Base-by-base conservation (phyloP, 768 basidiomycete species). In the Nidularia pulvinata region DNA sequence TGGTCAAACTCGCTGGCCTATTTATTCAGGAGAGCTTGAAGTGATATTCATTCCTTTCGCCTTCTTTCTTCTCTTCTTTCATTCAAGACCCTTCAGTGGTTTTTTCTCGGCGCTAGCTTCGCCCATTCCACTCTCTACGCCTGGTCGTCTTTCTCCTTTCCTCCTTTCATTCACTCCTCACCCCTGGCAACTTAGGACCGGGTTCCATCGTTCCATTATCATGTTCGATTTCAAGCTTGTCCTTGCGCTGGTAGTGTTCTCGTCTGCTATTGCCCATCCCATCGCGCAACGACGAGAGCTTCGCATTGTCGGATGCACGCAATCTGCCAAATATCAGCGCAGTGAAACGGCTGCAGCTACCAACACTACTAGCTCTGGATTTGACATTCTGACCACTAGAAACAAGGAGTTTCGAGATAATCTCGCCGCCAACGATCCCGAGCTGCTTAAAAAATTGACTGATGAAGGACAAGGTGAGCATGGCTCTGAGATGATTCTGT, bases 381-480 rank as follows among this genome's bases (percentile, higher is more conserved):
- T 74, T 34, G 58, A 68, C 33, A 32, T 61, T 5, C 66, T 74
- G 14, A 53, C 62, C 7, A 59, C 61, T 5, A 70, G 72, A 43
- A 72, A 74, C 57, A 54, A 65, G 44, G 61, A 60, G 7, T 74
- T 74, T 64, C 59, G 65, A 22, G 55, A 62, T 2, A 59, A 61
- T 25, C 55, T 68, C 25, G 51, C 60, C 7, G 55, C 54, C 7
- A 55, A 58, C 1, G 59, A 68, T 46, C 67, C 71, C 14, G 61
- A 50, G 9, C 59, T 73, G 16, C 52, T 72, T 32, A 57, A 67
- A 50, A 62, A 61, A 34, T 51, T 72, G 35, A 59, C 66, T 16
- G 67, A 65, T 47, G 65, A 68, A 0, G 71, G 70, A n/a, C 71
- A 73, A 65, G 55, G 70, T 72, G 55, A 14, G 52, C 57, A 9